Percentiles rank a stretch among this genome's conserved stretches.
phyloP scores from a whole-genome alignment of 768 basidiomycete genomes.

The Suillus cothurnatus region DNA sequence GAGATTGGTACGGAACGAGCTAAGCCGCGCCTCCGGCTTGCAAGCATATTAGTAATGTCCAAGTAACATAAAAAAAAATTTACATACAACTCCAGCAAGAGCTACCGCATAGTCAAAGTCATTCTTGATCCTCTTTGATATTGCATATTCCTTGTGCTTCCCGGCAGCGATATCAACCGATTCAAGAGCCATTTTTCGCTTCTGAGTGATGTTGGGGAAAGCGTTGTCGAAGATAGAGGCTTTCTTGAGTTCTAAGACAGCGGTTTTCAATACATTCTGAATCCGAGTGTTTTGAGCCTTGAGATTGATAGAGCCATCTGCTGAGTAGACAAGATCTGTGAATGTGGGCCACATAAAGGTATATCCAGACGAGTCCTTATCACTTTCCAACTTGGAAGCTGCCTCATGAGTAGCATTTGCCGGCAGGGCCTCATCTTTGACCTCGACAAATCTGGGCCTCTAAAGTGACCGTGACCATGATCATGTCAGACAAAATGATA shows the following conservation, averaged over 20 bases:
- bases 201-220: background rate
- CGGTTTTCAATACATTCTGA: background rate
- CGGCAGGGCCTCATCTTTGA: background rate
- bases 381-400: background rate
- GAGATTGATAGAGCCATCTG: background rate
- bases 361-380: background rate
- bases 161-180: background rate
- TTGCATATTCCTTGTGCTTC: background rate
- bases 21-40: background rate
- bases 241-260: background rate
- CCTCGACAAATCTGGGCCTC: background rate
- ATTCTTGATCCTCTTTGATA: background rate
- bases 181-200: background rate
- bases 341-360: background rate
- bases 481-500: background rate
- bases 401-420: too few species aligned
- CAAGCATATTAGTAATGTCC: background rate
- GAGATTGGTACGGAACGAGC: background rate
- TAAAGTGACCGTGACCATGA: too few species aligned
- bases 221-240: background rate
- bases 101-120: background rate
- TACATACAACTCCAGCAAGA: background rate
- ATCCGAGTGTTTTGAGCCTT: background rate
- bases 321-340: background rate
- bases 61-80: background rate